Base-by-base conservation (phyloP, 345 rosid species). In the Bretschneidera sinensis region DNA sequence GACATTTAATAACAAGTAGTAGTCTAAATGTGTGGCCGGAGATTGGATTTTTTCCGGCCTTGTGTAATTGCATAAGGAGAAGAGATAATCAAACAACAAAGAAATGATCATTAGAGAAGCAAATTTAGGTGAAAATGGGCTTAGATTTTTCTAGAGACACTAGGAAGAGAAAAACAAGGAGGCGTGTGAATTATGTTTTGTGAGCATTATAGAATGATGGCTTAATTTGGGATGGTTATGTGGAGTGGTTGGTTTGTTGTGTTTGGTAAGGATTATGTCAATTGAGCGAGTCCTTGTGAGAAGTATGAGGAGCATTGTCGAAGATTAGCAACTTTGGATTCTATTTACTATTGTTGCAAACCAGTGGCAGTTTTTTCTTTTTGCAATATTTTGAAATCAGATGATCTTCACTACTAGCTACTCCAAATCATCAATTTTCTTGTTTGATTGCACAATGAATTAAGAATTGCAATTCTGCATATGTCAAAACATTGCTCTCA, bases 251-350 rank as follows among this genome's bases (percentile, higher is more conserved):
- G n/a, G n/a, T n/a, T n/a, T n/a, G n/a, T n/a, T n/a, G n/a, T n/a
- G n/a, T n/a, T n/a, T n/a, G n/a, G n/a, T n/a, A n/a, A 71, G 28
- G 52, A 61, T 58, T 22, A 24, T 51, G 62, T 61, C 21, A 17
- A 68, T 72, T 75, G 87, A 83, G 61, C 81, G 83, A 73, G 87
- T 83, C 87, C 60, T 75, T 54, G 19, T 64, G 54, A 63, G 66
- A 61, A 48, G 70, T 50, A 28, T 58, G 56, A 39, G 78, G 69
- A 54, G 48, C 60, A 57, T 31, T 59, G 64, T 65, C 67, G 51
- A 64, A 59, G 19, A 39, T 48, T 25, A 52, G 43, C 4, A 13
- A 54, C 48, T n/a, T 51, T 23, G 17, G 3, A 8, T 28, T 50
- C 66, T 49, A 1, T 60, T 71, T 63, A 34, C 66, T 54, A 59